Evolutionary conservation across 2,329 filamentous ascomycete species (phyloP).

Genomic region (Colletotrichum sp.): DNA sequence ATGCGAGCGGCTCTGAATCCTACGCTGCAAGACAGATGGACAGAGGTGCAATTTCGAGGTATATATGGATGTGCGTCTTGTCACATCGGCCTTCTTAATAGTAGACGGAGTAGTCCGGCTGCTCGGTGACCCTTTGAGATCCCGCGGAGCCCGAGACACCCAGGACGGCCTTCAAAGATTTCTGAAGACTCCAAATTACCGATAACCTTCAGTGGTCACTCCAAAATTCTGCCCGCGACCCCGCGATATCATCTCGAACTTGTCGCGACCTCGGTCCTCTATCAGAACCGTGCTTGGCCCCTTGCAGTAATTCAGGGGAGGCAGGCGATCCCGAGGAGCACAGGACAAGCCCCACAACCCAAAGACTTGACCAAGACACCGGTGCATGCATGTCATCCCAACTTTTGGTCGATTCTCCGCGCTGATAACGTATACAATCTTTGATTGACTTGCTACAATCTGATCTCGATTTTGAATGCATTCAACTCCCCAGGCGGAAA

Average conservation of each 20-base stretch:
- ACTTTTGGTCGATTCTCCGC: not conserved
- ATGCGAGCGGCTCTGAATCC: not conserved
- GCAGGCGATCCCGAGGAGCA: not conserved
- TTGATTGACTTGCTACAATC: not conserved
- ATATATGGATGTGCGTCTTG: not conserved
- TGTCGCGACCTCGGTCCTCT: not conserved
- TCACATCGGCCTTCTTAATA: not conserved
- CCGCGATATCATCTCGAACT: not conserved
- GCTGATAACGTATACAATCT: not conserved
- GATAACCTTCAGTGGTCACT: not conserved
- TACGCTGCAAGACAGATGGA: not conserved
- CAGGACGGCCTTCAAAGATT: not conserved
- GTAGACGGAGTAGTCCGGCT: not conserved
- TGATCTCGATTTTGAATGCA: not conserved
- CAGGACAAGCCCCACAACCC: not conserved
- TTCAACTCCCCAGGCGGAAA: not conserved
- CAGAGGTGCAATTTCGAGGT: not conserved
- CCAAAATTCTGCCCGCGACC: not conserved
- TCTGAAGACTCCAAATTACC: not conserved
- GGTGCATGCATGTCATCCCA: not conserved
- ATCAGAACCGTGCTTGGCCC: not conserved
- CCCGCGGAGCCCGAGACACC: not conserved
- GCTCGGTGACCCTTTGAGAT: not conserved
- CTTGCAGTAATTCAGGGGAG: not conserved
- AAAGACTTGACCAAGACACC: not conserved